Conservation (phyloP, 2,329 filamentous ascomycete species). For the Fusarium denticulatum region DNA sequence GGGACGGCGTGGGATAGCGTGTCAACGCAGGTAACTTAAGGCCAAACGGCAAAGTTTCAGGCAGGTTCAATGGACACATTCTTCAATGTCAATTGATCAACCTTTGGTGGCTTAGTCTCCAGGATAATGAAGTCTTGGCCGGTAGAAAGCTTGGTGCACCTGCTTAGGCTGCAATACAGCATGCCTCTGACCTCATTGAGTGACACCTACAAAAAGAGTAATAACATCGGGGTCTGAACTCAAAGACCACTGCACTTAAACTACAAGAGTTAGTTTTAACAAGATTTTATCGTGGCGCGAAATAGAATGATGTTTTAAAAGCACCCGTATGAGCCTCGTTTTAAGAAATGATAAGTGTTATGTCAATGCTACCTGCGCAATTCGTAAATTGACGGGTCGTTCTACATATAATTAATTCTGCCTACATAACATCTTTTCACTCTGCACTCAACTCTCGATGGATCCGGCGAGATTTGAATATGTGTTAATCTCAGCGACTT, state of each 20-base stretch:
- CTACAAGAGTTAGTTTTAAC: fast-evolving
- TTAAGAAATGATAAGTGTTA: fast-evolving
- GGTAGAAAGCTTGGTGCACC: not conserved
- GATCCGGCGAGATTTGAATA: too few species aligned
- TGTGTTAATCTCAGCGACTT: not conserved
- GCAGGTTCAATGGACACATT: fast-evolving
- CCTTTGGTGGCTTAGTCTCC: fast-evolving
- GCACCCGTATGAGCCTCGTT: not conserved
- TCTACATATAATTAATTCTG: fast-evolving
- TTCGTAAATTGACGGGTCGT: not conserved
- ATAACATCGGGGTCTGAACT: not conserved
- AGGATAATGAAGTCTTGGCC: fast-evolving
- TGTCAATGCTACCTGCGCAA: fast-evolving
- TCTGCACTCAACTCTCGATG: not conserved
- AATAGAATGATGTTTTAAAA: not conserved
- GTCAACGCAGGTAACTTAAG: not conserved
- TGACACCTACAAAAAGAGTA: too few species aligned
- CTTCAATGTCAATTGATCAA: fast-evolving
- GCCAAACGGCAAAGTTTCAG: not conserved
- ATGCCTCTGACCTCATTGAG: fast-evolving
- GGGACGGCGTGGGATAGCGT: not conserved
- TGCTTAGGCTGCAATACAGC: fast-evolving
- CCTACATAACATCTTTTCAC: fast-evolving
- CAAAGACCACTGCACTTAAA: not conserved
- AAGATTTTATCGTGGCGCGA: fast-evolving